phyloP scores from a whole-genome alignment of 139 green algal genomes.

The Auxenochlorella pyrenoidosa region DNA sequence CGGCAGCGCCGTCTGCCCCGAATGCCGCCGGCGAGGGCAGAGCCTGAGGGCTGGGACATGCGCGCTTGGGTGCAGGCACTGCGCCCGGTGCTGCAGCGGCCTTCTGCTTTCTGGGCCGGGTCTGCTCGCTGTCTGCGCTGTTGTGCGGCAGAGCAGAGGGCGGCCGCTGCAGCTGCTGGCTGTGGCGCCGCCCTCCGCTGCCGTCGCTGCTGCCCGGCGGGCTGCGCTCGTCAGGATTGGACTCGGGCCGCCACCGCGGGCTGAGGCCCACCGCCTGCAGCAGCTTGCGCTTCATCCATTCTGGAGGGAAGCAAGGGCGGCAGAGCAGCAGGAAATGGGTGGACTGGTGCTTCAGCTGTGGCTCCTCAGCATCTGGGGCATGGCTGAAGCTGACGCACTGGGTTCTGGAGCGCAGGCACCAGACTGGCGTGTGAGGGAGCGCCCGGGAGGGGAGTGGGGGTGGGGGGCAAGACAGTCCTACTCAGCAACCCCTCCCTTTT shows the following conservation, averaged over 20 bases:
- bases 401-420: no score
- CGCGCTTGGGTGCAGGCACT: not conserved
- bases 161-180: not conserved
- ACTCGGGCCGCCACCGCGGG: not conserved
- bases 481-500: no score
- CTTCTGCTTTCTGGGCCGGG: not conserved
- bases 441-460: no score
- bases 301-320: not conserved
- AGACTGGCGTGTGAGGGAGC: no score
- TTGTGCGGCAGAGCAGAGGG: not conserved
- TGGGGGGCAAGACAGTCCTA: not conserved
- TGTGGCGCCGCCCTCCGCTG: not conserved
- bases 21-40: not conserved
- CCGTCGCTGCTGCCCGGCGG: not conserved
- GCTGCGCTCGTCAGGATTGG: not conserved
- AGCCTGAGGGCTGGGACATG: not conserved
- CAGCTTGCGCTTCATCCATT: constrained; percentile 1
- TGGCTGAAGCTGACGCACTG: no score
- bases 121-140: not conserved
- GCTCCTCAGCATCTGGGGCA: no score
- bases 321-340: not conserved
- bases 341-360: not conserved
- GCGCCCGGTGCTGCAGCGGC: not conserved
- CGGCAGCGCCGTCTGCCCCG: not conserved
- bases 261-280: not conserved